Evolutionary conservation across 495 filamentous ascomycete genomes (phyloP).

Genomic region (Neurospora cerealis): DNA sequence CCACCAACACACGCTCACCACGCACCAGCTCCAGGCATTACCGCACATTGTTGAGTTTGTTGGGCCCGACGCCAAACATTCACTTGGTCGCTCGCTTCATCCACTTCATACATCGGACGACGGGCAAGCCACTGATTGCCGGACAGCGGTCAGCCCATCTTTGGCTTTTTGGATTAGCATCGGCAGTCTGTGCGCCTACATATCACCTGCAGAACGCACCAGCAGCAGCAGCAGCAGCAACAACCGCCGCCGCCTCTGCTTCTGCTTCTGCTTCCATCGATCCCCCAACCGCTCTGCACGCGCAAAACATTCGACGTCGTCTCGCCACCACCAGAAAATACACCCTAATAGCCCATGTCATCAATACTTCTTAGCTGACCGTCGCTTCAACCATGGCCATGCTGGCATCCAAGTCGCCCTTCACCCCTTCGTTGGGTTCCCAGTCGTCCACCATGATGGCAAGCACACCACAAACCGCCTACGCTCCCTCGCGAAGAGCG

Average conservation of each 20-base stretch:
- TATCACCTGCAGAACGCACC: background rate
- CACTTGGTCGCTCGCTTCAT: background rate
- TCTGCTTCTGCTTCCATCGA: background rate
- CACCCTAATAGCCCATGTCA: slow-evolving; percentile 11
- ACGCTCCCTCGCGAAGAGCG: slow-evolving; percentile 43
- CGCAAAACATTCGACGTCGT: background rate
- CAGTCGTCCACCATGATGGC: slow-evolving; percentile 44
- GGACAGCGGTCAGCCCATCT: background rate
- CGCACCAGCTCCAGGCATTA: background rate
- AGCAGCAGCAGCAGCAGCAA: background rate
- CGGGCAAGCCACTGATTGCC: background rate
- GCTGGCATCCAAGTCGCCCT: slow-evolving; percentile 77
- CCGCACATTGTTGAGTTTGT: background rate
- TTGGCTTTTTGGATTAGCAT: background rate
- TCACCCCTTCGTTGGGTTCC: slow-evolving; percentile 52
- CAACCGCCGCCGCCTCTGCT: background rate
- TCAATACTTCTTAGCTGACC: slow-evolving; percentile 1
- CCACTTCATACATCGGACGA: background rate
- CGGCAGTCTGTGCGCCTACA: background rate
- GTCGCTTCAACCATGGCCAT: slow-evolving; percentile 53
- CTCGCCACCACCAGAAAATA: background rate
- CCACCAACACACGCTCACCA: background rate
- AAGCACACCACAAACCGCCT: slow-evolving; percentile 41
- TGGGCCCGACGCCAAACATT: background rate
- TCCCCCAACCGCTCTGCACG: background rate